phyloP scores from a whole-genome alignment of 768 basidiomycete genomes.

The Solioccasus polychromus region DNA sequence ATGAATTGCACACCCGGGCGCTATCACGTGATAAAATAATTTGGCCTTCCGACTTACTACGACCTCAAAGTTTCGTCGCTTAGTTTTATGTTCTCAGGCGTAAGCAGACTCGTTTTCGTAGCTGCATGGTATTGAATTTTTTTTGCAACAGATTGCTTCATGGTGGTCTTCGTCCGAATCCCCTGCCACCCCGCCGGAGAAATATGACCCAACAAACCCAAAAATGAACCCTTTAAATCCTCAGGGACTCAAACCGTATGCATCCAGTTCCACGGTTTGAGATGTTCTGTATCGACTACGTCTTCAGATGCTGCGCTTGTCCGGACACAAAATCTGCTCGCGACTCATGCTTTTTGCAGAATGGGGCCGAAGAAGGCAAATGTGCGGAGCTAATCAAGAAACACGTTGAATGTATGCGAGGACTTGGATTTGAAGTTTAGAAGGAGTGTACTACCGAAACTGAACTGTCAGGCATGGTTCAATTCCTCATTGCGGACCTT shows the following conservation, averaged over 20 bases:
- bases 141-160: slow-evolving; percentile 42
- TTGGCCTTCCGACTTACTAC: too few species aligned
- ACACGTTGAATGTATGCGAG: slow-evolving; percentile 90
- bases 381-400: slow-evolving; percentile 77
- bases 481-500: not conserved
- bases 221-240: slow-evolving; percentile 90
- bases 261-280: slow-evolving; percentile 1
- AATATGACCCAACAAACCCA: slow-evolving; percentile 72
- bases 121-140: not conserved
- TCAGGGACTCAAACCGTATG: slow-evolving; percentile 92
- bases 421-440: slow-evolving; percentile 83
- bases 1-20: too few species aligned
- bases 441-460: too few species aligned
- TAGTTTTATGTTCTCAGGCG: slow-evolving; percentile 48
- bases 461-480: too few species aligned
- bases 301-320: slow-evolving; percentile 88
- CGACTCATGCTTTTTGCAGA: slow-evolving; percentile 89
- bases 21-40: too few species aligned
- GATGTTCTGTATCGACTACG: not conserved
- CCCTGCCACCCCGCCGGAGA: slow-evolving; percentile 34
- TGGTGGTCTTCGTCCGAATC: slow-evolving; percentile 50
- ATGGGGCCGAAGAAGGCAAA: slow-evolving; percentile 64
- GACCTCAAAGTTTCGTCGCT: too few species aligned
- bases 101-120: slow-evolving; percentile 11
- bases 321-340: slow-evolving; percentile 89